Evolutionary conservation across 805 yeast genomes (phyloP).

Genomic region (Lachancea quebecensis): DNA sequence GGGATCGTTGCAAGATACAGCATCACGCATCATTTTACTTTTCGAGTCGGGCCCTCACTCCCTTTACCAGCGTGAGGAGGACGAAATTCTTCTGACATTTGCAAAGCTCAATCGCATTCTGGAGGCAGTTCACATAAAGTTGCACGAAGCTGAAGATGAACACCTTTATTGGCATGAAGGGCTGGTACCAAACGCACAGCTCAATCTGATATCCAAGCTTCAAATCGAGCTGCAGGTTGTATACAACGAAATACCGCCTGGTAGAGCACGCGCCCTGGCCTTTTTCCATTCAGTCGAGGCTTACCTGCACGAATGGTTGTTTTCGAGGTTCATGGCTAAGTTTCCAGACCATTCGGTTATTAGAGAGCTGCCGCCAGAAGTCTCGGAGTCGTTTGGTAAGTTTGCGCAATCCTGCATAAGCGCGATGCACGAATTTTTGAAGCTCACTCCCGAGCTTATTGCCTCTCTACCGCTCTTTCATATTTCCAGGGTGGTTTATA

Average conservation of each 20-base stretch:
- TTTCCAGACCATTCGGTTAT: conserved; percentile 8
- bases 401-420: conserved; percentile 50
- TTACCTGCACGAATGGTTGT: conserved; percentile 52
- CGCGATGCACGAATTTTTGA: conserved; percentile 43
- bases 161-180: conserved; percentile 29
- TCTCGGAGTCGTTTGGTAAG: conserved; percentile 40
- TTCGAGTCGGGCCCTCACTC: conserved; percentile 5
- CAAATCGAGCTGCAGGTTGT: conserved; percentile 40
- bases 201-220: conserved; percentile 35
- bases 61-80: conserved; percentile 32
- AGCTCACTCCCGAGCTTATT: conserved; percentile 39
- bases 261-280: conserved; percentile 39
- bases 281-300: conserved; percentile 61
- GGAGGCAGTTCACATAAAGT: conserved; percentile 51
- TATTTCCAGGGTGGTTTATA: conserved; percentile 52
- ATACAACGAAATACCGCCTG: conserved; percentile 33
- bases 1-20: conserved; percentile 34
- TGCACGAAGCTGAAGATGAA: conserved; percentile 36
- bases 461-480: conserved; percentile 52
- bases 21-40: conserved; percentile 11
- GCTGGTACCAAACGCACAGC: background rate
- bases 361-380: conserved; percentile 19
- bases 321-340: conserved; percentile 22
- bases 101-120: conserved; percentile 52
- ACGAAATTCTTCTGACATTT: conserved; percentile 45